Evolutionary conservation across 768 basidiomycete genomes (phyloP).

Genomic region (Trametes maxima): DNA sequence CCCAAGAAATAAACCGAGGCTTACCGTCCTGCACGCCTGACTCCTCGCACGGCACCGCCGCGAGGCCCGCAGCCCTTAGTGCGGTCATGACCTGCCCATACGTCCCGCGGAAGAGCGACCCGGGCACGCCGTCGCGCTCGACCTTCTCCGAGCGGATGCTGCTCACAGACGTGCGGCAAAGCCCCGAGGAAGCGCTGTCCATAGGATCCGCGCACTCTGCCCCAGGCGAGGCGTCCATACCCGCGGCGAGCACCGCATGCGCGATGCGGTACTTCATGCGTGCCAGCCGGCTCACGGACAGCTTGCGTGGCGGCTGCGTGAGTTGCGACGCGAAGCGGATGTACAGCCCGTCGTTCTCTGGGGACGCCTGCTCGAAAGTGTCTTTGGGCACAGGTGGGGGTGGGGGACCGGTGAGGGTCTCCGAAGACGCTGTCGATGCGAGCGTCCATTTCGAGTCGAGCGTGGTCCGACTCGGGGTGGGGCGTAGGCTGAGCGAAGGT

Average conservation of each 20-base stretch:
- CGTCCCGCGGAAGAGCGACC: conserved; percentile 44
- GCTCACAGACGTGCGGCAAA: conserved; percentile 15
- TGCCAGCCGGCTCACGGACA: conserved; percentile 26
- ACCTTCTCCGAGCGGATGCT: conserved; percentile 25
- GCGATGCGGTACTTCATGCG: conserved; percentile 41
- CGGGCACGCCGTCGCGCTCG: conserved; percentile 23
- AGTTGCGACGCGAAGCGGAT: conserved; percentile 29
- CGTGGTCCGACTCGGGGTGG: conserved; percentile 8
- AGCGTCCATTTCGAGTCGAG: conserved; percentile 18
- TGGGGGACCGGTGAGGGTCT: conserved; percentile 21
- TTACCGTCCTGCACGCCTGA: conserved; percentile 36
- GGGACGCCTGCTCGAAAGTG: not conserved
- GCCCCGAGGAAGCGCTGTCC: not conserved
- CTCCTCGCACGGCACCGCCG: conserved; percentile 35
- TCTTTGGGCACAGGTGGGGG: not conserved
- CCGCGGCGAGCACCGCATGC: conserved; percentile 41
- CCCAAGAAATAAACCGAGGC: conserved; percentile 6
- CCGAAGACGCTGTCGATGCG: conserved; percentile 22
- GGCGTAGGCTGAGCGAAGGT: conserved; percentile 15
- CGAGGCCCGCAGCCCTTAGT: conserved; percentile 41
- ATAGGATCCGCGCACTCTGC: conserved; percentile 23
- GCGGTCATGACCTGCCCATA: conserved; percentile 46
- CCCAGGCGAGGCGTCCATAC: conserved; percentile 41
- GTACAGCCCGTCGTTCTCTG: conserved; percentile 24
- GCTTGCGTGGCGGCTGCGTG: conserved; percentile 22